Percentiles rank a stretch among this genome's conserved stretches.
phyloP scores from a whole-genome alignment of 331 rosid species.

The Dryas integrifolia region DNA sequence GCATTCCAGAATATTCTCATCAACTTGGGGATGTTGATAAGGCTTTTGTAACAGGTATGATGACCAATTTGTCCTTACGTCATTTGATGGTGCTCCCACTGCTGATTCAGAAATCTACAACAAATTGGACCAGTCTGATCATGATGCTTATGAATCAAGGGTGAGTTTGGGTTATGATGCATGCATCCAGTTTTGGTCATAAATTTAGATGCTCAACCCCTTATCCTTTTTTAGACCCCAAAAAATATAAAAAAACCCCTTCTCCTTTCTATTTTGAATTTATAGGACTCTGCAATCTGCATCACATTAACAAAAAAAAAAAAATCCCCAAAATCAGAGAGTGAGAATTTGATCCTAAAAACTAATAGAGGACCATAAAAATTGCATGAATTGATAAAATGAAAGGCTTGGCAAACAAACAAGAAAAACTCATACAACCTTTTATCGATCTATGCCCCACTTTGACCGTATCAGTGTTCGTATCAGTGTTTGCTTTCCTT shows the following conservation, averaged over 20 bases:
- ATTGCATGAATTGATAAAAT: not conserved
- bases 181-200: conserved; percentile 16
- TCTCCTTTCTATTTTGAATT: not conserved
- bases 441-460: not conserved
- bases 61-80: conserved; percentile 69
- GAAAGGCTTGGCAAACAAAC: not conserved
- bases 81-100: conserved; percentile 93
- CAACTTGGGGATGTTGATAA: not conserved
- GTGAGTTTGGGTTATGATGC: conserved; percentile 43
- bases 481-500: not conserved
- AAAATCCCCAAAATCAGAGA: not conserved
- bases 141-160: conserved; percentile 75
- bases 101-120: conserved; percentile 75
- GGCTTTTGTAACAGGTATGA: conserved; percentile 53
- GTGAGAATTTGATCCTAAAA: not conserved
- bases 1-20: not conserved
- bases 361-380: not conserved
- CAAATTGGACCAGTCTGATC: conserved; percentile 69
- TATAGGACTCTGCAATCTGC: not conserved
- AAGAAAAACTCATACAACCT: not conserved
- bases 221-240: not conserved
- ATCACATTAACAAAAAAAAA: not conserved
- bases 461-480: not conserved
- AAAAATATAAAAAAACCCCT: not conserved
- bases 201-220: not conserved